Base-by-base conservation (phyloP, 2,329 filamentous ascomycete species). In the Talaromyces funiculosus region DNA sequence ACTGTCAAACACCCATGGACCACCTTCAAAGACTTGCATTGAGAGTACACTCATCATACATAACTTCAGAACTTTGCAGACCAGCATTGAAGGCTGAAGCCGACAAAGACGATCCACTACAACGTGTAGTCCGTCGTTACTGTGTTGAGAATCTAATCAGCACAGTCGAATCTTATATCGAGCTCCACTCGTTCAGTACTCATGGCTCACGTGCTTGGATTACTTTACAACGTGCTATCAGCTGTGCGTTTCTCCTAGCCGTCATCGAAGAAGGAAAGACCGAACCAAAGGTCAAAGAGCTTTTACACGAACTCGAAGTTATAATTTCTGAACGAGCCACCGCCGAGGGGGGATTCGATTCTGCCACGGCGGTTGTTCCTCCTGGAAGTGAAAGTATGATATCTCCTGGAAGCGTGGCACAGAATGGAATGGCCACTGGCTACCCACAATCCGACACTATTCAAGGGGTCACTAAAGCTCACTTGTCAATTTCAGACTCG, bases 11-110 rank as follows among this genome's bases (percentile, higher is more conserved):
- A 2, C 62, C 73, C 3, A 76, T 71, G 3, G 80, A 86, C 63
- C 83, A 84, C 63, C 71, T 86, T 2, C 82, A 87, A 68, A 81
- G 85, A 62, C 82, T 84, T 71, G 83, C 82, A 0, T 69, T 86
- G 4, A 85, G 85, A 66, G 72, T 87, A 3, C 84, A 87, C 67
- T 81, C 82, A 20, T 85, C 83, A 7, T 87, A 86, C 69, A 81
- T 85, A 61, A 81, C 81, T 22, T 86, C 84, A 4, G 84, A 86
- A 71, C 80, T 86, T 33, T 86, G 82, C 67, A 80, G 84, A 33
- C 83, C 84, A 35, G 82, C 84, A 24, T 79, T 87, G 66, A 85
- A 83, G 66, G 77, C 81, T 9, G 74, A 76, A 45, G 75, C 75
- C 8, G 77, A 80, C 40, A 42, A 75, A 70, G 63, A 77, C 71